Evolutionary conservation across 202 grass and related monocot species (phyloP).

Genomic region (Zizania palustris): DNA sequence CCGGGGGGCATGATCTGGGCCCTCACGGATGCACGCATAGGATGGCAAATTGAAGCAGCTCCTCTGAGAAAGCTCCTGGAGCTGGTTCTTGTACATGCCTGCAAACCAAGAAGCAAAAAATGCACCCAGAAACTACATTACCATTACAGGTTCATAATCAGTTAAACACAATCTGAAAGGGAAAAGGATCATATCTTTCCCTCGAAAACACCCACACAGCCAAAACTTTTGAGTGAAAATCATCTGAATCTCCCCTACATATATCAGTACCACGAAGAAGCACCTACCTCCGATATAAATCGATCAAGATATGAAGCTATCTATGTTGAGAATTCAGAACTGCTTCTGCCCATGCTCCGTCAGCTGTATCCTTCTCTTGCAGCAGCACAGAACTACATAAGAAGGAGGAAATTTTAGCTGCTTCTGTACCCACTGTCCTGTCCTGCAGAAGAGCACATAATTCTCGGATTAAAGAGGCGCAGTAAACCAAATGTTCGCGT

Average conservation of each 20-base stretch:
- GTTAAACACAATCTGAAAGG: neutral
- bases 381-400: neutral
- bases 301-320: conserved; percentile 34
- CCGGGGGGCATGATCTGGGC: conserved; percentile 66
- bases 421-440: conserved; percentile 34
- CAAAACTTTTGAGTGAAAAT: too few species aligned
- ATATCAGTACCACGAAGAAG: neutral
- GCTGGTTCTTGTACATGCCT: conserved; percentile 80
- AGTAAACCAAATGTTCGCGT: conserved; percentile 34
- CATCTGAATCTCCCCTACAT: neutral
- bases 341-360: conserved; percentile 1
- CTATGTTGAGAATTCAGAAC: conserved; percentile 27
- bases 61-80: conserved; percentile 81
- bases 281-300: conserved; percentile 6
- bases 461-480: conserved; percentile 30
- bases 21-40: conserved; percentile 65
- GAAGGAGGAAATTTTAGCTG: neutral
- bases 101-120: conserved; percentile 28
- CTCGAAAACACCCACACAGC: neutral
- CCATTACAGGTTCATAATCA: neutral
- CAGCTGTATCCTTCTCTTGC: neutral
- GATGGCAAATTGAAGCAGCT: conserved; percentile 84
- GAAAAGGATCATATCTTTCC: neutral
- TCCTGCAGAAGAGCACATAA: conserved; percentile 43
- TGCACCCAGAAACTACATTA: conserved; percentile 6